Percentiles rank a stretch among this genome's conserved stretches.
phyloP scores from a whole-genome alignment of 108 stramenopile genomes.

The Hondaea fermentalgiana region DNA sequence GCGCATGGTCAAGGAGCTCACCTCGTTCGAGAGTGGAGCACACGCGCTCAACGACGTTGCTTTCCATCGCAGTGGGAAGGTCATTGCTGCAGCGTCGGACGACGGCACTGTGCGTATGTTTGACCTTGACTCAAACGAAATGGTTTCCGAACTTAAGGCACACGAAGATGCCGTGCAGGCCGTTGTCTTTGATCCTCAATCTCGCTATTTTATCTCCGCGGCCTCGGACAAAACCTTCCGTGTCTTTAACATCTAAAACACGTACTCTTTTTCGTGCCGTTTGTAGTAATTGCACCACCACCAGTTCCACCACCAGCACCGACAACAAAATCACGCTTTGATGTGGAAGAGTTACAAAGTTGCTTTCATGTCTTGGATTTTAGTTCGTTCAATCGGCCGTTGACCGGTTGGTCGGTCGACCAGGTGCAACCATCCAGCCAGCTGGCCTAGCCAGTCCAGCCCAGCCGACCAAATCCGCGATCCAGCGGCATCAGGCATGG shows the following conservation, averaged over 20 bases:
- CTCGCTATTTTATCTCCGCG: conserved; percentile 39
- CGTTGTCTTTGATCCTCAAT: conserved; percentile 47
- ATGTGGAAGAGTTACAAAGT: no score
- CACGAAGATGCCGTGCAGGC: conserved; percentile 56
- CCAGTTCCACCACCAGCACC: no score
- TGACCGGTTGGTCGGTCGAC: no score
- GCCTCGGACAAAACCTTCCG: conserved; percentile 47
- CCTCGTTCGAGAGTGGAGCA: conserved; percentile 37
- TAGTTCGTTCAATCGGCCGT: no score
- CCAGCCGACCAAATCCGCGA: no score
- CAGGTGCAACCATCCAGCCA: no score
- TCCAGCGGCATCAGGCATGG: no score
- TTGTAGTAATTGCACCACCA: no score
- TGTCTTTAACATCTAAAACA: conserved; percentile 27
- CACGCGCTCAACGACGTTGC: conserved; percentile 44
- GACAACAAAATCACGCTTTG: no score
- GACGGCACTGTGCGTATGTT: conserved; percentile 46
- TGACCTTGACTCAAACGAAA: not conserved
- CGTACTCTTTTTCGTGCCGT: no score
- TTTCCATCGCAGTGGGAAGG: conserved; percentile 38
- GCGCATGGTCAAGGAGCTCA: conserved; percentile 54
- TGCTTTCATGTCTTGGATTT: no score
- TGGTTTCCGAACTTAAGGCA: conserved; percentile 23
- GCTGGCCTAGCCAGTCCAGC: no score
- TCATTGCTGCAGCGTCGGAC: conserved; percentile 44